Evolutionary conservation across 306 rosid genomes (phyloP).

Genomic region (Purshia tridentata): DNA sequence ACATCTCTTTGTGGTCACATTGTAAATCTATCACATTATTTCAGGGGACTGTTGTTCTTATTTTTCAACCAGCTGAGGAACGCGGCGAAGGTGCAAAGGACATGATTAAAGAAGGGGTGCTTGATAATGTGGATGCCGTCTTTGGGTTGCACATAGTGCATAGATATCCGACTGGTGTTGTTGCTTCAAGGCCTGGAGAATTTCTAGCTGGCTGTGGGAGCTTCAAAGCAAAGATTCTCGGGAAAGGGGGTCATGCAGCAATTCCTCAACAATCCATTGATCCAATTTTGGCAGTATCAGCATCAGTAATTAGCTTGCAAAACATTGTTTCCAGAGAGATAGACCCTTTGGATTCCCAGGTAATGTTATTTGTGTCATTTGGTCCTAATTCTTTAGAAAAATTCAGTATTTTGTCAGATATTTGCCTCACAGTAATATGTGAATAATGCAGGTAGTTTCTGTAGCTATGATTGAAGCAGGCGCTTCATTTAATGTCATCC

Average conservation of each 20-base stretch:
- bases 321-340: constrained; percentile 78
- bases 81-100: constrained; percentile 71
- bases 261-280: constrained; percentile 63
- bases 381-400: background rate
- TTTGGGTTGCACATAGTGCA: constrained; percentile 59
- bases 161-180: constrained; percentile 52
- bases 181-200: constrained; percentile 71
- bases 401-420: background rate
- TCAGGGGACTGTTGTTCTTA: constrained; percentile 73
- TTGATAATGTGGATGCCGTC: constrained; percentile 75
- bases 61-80: constrained; percentile 95
- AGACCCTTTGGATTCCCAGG: constrained; percentile 92
- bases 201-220: constrained; percentile 95
- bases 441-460: constrained; percentile 71
- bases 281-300: constrained; percentile 78
- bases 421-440: background rate
- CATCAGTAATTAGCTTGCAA: constrained; percentile 80
- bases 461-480: constrained; percentile 70
- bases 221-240: constrained; percentile 81
- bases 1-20: background rate
- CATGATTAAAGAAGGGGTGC: constrained; percentile 70
- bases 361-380: constrained; percentile 20
- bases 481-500: constrained; percentile 57
- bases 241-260: constrained; percentile 81
- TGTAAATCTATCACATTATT: constrained; percentile 2